Conservation (phyloP, 192 early-diverging fungal genomes). For the Gonapodya prolifera region DNA sequence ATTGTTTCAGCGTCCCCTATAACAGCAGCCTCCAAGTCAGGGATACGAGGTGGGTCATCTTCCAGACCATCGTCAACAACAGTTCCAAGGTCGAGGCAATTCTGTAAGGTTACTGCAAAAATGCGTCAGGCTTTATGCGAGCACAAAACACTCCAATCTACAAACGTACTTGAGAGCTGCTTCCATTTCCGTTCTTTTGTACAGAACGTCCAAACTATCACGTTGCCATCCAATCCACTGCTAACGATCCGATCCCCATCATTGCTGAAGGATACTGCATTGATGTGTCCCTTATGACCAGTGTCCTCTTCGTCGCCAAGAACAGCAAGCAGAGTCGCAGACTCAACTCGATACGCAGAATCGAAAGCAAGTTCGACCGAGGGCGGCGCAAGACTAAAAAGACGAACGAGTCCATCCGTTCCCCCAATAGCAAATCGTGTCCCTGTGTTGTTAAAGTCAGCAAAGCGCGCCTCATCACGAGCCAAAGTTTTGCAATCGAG, state of each 20-base stretch:
- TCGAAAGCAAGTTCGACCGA: not conserved
- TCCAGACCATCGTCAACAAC: not conserved
- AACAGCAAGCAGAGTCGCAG: not conserved
- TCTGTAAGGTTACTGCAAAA: not conserved
- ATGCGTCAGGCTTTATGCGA: not conserved
- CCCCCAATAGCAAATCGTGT: constrained; percentile 69
- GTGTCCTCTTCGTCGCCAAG: not conserved
- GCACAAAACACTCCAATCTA: not conserved
- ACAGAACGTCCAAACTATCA: constrained; percentile 55
- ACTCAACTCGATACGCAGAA: not conserved
- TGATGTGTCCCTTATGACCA: constrained; percentile 56
- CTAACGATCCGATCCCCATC: constrained; percentile 46
- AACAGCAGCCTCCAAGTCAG: no score
- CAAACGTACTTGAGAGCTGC: constrained; percentile 5
- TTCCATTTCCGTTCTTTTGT: constrained; percentile 39
- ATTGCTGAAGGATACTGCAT: constrained; percentile 59
- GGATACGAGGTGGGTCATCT: not conserved
- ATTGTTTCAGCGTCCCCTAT: no score
- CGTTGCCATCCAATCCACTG: constrained; percentile 53
- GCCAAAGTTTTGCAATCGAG: constrained; percentile 18
- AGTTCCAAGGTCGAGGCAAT: not conserved
- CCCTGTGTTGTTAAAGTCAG: constrained; percentile 65
- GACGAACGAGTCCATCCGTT: constrained; percentile 56
- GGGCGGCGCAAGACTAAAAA: constrained; percentile 35
- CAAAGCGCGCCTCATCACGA: constrained; percentile 37